phyloP scores from a whole-genome alignment of 2,329 filamentous ascomycete species.

The Talaromyces rugulosus region DNA sequence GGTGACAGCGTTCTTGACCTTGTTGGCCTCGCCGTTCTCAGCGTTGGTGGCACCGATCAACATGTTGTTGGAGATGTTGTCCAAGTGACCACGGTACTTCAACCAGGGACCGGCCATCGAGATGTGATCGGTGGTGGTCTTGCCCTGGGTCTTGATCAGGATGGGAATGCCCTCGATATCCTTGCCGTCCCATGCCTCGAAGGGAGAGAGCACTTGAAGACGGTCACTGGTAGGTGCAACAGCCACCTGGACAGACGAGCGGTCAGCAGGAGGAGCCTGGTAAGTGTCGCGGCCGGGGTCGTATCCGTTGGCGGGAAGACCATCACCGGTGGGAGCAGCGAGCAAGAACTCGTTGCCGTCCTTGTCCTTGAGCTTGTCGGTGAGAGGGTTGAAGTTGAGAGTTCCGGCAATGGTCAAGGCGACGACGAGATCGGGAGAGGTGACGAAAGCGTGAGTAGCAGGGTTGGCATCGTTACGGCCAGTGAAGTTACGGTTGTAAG shows the following conservation, averaged over 20 bases:
- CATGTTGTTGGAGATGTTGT: slow-evolving; percentile 99
- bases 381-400: slow-evolving; percentile 91
- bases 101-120: slow-evolving; percentile 96
- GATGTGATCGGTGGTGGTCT: slow-evolving; percentile 96
- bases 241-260: slow-evolving; percentile 66
- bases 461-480: slow-evolving; percentile 96
- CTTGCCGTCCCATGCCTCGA: slow-evolving; percentile 87
- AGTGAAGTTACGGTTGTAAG: slow-evolving; percentile 99
- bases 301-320: slow-evolving; percentile 77
- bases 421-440: slow-evolving; percentile 84
- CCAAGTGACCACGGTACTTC: slow-evolving; percentile 97
- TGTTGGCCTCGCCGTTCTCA: slow-evolving; percentile 96
- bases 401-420: slow-evolving; percentile 79
- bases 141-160: slow-evolving; percentile 92
- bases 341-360: slow-evolving; percentile 96
- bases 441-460: slow-evolving; percentile 88
- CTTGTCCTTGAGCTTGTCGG: slow-evolving; percentile 87
- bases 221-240: slow-evolving; percentile 89
- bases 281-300: slow-evolving; percentile 91
- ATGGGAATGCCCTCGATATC: slow-evolving; percentile 81
- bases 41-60: slow-evolving; percentile 95
- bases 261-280: slow-evolving; percentile 85
- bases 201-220: slow-evolving; percentile 85
- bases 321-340: slow-evolving; percentile 70
- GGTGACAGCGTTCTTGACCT: slow-evolving; percentile 85